Conservation (phyloP, 2,329 filamentous ascomycete genomes). For the Lizonia empirigonia region DNA sequence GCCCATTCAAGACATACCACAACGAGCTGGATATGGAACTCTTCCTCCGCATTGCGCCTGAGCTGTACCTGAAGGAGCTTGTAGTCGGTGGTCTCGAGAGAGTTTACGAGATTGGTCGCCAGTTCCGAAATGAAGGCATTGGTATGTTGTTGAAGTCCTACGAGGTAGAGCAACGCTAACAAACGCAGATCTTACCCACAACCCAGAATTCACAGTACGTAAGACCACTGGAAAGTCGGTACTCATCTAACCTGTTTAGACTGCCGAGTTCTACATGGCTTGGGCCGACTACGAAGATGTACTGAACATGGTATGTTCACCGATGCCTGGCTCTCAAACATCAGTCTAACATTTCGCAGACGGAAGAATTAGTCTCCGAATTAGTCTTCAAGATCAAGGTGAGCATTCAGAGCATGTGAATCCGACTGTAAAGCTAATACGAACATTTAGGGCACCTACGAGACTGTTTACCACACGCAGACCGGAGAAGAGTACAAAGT, state of each 20-base stretch:
- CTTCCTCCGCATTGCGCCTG: slow-evolving; percentile 92
- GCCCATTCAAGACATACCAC: slow-evolving; percentile 93
- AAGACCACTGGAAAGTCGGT: no score
- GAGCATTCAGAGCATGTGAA: no score
- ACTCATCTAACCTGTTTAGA: no score
- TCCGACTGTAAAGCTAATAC: no score
- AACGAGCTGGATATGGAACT: slow-evolving; percentile 95
- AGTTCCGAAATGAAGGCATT: slow-evolving; percentile 93
- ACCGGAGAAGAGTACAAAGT: slow-evolving; percentile 85
- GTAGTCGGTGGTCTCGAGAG: slow-evolving; percentile 93
- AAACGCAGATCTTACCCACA: slow-evolving; percentile 84
- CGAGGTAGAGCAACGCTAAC: no score
- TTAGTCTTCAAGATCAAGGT: slow-evolving; percentile 87
- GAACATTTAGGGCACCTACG: slow-evolving; percentile 84
- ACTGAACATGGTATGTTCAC: slow-evolving; percentile 79
- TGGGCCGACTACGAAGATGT: slow-evolving; percentile 77
- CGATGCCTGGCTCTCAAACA: no score
- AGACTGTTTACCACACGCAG: slow-evolving; percentile 85
- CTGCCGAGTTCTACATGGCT: slow-evolving; percentile 88
- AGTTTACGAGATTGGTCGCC: slow-evolving; percentile 93
- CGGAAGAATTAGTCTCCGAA: slow-evolving; percentile 89
- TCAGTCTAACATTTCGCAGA: no score
- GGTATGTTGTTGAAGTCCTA: no score
- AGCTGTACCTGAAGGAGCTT: slow-evolving; percentile 95
- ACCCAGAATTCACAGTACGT: slow-evolving; percentile 99